A percentile compares a stretch with the other conserved stretches of the same genome.
These are phyloP conservation scores for Magnusiomyces paraingens DNA, from an alignment of 1,139 yeast species.

Conservation along the genomic window DNA sequence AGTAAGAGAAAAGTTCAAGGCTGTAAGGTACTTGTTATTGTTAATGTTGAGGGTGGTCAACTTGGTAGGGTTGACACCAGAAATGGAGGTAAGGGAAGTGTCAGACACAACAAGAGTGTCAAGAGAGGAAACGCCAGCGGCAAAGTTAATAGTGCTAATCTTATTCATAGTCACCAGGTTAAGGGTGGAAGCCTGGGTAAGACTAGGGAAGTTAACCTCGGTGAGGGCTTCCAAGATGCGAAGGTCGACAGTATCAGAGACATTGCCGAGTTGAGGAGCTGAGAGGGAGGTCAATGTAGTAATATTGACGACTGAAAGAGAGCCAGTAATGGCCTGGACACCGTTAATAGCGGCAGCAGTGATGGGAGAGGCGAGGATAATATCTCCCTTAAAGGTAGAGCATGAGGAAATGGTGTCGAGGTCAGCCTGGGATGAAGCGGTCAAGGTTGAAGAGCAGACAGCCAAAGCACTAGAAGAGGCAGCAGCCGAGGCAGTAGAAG, in stretches of 20 bases:
- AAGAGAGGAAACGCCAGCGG: slow-evolving; percentile 69
- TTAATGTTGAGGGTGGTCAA: slow-evolving; percentile 76
- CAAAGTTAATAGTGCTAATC: slow-evolving; percentile 60
- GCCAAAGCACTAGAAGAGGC: slow-evolving; percentile 11
- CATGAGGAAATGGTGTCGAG: slow-evolving; percentile 70
- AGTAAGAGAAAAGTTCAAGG: slow-evolving; percentile 64
- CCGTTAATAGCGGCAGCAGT: slow-evolving; percentile 42
- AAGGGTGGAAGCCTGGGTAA: slow-evolving; percentile 75
- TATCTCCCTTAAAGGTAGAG: slow-evolving; percentile 73
- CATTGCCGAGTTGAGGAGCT: slow-evolving; percentile 72
- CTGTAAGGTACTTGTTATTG: slow-evolving; percentile 75
- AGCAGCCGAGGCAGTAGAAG: not conserved
- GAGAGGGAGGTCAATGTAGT: slow-evolving; percentile 54
- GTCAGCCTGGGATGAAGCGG: slow-evolving; percentile 60
- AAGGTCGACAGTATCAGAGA: slow-evolving; percentile 63
- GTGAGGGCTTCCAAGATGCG: slow-evolving; percentile 60
- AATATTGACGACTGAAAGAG: slow-evolving; percentile 59
- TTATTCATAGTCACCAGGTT: slow-evolving; percentile 81
- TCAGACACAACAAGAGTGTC: slow-evolving; percentile 71
- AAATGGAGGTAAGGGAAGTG: slow-evolving; percentile 71
- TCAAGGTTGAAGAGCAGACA: slow-evolving; percentile 23
- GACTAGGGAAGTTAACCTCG: slow-evolving; percentile 67
- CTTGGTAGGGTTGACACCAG: slow-evolving; percentile 70
- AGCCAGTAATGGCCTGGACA: slow-evolving; percentile 69
- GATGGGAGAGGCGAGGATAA: slow-evolving; percentile 53